Evolutionary conservation across 352 stramenopile genomes (phyloP).

Genomic region (Pythium scleroteichum): DNA sequence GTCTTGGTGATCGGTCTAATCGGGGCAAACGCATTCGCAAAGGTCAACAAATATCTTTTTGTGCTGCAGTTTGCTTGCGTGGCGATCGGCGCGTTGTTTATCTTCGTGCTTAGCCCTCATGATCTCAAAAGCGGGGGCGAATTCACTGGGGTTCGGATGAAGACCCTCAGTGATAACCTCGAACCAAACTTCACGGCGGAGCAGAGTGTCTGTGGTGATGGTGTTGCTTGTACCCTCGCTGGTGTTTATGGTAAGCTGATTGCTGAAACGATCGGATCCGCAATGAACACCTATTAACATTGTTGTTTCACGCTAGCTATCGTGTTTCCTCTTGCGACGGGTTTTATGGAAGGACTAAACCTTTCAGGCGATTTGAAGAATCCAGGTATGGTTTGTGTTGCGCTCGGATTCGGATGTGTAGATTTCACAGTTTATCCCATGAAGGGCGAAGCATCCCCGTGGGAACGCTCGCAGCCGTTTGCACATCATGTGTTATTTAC

Average conservation of each 20-base stretch:
- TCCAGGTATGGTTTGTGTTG: constrained; percentile 34
- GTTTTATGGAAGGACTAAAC: constrained; percentile 85
- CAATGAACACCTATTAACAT: too few relatives aligned
- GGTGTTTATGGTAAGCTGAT: constrained; percentile 46
- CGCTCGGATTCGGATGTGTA: not conserved
- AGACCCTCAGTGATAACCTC: constrained; percentile 52
- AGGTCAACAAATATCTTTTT: constrained; percentile 80
- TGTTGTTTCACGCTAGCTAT: constrained; percentile 34
- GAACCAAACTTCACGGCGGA: constrained; percentile 74
- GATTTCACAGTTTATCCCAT: not conserved
- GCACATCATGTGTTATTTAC: constrained; percentile 66
- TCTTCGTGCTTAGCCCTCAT: constrained; percentile 36
- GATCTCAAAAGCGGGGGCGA: constrained; percentile 45
- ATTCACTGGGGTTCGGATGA: constrained; percentile 47
- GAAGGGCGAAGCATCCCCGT: constrained; percentile 61
- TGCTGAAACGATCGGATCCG: not conserved
- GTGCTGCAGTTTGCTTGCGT: constrained; percentile 68
- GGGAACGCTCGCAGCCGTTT: constrained; percentile 64
- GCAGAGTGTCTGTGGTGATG: constrained; percentile 49
- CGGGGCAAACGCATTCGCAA: constrained; percentile 67
- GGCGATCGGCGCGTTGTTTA: constrained; percentile 50
- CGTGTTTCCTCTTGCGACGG: constrained; percentile 80
- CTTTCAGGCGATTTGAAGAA: constrained; percentile 78
- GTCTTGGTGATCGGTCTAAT: constrained; percentile 64
- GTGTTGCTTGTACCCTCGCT: constrained; percentile 40